Percentiles rank a stretch among this genome's conserved stretches.
Conservation (phyloP, 2,329 filamentous ascomycete genomes). For the Ascochyta lentis region DNA sequence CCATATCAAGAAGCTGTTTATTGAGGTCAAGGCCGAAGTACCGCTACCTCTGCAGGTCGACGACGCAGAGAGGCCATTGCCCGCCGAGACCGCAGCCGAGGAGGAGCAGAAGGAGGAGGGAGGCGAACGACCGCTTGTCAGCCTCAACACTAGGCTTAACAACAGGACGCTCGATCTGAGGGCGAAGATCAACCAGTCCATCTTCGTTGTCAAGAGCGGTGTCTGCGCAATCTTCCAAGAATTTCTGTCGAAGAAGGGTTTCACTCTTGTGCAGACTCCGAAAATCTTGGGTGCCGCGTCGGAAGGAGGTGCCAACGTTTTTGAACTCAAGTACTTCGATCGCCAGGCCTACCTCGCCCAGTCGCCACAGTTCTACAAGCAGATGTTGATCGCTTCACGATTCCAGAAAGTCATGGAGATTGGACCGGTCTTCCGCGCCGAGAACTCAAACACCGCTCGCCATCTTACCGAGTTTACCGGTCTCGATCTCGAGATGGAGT, state of each 20-base stretch:
- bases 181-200: slow-evolving; percentile 87
- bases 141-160: slow-evolving; percentile 83
- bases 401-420: slow-evolving; percentile 80
- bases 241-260: slow-evolving; percentile 77
- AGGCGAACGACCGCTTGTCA: slow-evolving; percentile 71
- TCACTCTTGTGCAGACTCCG: slow-evolving; percentile 86
- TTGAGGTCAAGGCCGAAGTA: slow-evolving; percentile 70
- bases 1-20: slow-evolving; percentile 84
- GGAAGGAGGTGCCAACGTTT: slow-evolving; percentile 92
- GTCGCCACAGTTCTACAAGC: slow-evolving; percentile 86
- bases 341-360: slow-evolving; percentile 81
- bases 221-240: slow-evolving; percentile 75
- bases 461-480: slow-evolving; percentile 91
- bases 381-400: slow-evolving; percentile 81
- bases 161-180: slow-evolving; percentile 94
- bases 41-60: slow-evolving; percentile 66
- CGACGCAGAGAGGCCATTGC: slow-evolving; percentile 59
- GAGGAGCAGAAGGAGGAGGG: slow-evolving; percentile 60
- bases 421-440: slow-evolving; percentile 83
- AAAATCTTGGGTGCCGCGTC: slow-evolving; percentile 89
- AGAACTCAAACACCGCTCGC: slow-evolving; percentile 82
- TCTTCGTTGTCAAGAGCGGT: slow-evolving; percentile 73
- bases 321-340: slow-evolving; percentile 88
- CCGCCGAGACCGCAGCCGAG: slow-evolving; percentile 55
- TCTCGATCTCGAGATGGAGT: slow-evolving; percentile 90